Evolutionary conservation across 148 eudicot species (phyloP), one percentile per base, ranked within the genome.

Genomic region (Fallopia convolvulus): DNA sequence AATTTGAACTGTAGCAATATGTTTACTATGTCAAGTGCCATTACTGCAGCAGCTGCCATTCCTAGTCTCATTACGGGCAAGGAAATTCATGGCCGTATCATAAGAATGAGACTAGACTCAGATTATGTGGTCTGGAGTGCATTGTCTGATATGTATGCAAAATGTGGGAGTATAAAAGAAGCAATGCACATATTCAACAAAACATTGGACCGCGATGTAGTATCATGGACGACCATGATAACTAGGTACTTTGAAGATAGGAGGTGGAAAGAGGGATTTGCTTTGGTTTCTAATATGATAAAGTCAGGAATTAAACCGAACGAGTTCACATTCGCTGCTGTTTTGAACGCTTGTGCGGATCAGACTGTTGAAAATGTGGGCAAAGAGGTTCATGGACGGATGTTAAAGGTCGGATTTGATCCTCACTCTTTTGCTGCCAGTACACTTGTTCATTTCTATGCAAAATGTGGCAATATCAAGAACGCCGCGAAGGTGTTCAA

Each of bases 81-180:
- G 77, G 89, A 89, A 75, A 87, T 89, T 61, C 92, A 89, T 80
- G 88, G 89, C 32, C 92, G 79, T 76, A 82, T 89, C 44, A 74
- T 82, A 75, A 78, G 92, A 75, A 79, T 81, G 77, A 84, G 92
- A 18, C 76, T 89, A 75, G 88, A 87, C 70, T 80, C 82, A 26
- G 92, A 89, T 71, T 84, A 85, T 0, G 90, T 83, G 6, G 88
- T 89, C 9, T 89, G 89, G 92, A 89, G 88, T 82, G 84, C 88
- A 58, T 41, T 89, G 77, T 89, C 86, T 74, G 87, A 87, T 79
- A 85, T 89, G 88, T 89, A 89, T 75, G 92, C 81, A 2, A 87
- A 87, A 82, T 89, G 89, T 78, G 92, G 89, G 42, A 85, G 82
- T 77, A 55, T 89, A 66, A 76, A 79, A 15, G 88, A 85, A 72